Percentiles rank a stretch among this genome's conserved stretches.
phyloP scores from a whole-genome alignment of 2,329 filamentous ascomycete genomes.

The Zalaria obscura region DNA sequence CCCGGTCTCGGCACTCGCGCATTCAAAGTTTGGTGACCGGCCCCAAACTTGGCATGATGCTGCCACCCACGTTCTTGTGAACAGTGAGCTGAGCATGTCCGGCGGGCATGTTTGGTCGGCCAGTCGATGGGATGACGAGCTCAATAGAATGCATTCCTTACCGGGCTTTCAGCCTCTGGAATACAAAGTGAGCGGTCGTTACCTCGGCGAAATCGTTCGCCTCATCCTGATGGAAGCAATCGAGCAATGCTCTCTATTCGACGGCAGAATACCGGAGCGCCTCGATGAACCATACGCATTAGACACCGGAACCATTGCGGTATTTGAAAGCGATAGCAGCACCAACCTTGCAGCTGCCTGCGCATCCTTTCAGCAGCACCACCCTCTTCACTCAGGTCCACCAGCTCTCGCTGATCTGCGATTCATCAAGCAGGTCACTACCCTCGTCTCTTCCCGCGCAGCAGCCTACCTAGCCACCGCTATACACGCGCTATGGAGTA shows the following conservation, averaged over 20 bases:
- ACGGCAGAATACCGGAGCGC: conserved; percentile 36
- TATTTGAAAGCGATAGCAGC: conserved; percentile 36
- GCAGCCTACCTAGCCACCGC: conserved; percentile 49
- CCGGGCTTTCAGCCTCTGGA: conserved; percentile 54
- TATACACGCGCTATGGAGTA: conserved; percentile 46
- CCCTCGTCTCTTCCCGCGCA: conserved; percentile 43
- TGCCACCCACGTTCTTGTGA: conserved; percentile 48
- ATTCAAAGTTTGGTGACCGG: conserved; percentile 41
- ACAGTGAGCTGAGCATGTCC: conserved; percentile 55
- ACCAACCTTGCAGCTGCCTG: conserved; percentile 24
- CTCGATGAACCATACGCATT: conserved; percentile 43
- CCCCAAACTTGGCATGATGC: conserved; percentile 40
- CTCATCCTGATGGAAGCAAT: conserved; percentile 47
- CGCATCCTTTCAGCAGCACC: conserved; percentile 32
- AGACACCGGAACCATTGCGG: conserved; percentile 44
- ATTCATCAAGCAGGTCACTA: conserved; percentile 39
- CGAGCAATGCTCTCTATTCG: conserved; percentile 39
- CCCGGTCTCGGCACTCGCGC: conserved; percentile 38
- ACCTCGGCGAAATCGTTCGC: conserved; percentile 49
- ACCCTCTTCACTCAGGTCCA: conserved; percentile 25
- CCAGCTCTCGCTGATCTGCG: conserved; percentile 33
- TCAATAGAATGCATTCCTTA: conserved; percentile 41
- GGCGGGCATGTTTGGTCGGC: conserved; percentile 43
- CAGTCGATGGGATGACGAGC: conserved; percentile 46
- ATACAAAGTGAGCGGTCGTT: conserved; percentile 48